Percentiles rank a stretch among this genome's conserved stretches.
phyloP scores from a whole-genome alignment of 2,329 filamentous ascomycete species.

The Colletotrichum sp. region DNA sequence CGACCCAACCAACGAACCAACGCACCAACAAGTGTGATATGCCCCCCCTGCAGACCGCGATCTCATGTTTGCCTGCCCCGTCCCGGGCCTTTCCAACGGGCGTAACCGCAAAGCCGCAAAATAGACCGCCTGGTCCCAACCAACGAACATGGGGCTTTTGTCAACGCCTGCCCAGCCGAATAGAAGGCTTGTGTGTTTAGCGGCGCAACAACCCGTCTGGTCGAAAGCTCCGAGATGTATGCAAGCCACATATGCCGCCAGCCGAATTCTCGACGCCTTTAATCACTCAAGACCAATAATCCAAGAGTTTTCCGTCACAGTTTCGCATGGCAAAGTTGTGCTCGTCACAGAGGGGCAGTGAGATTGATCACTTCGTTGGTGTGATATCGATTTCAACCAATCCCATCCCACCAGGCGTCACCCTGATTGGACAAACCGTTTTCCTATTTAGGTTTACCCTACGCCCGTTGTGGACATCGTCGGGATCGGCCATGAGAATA shows the following conservation, averaged over 20 bases:
- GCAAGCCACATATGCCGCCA: not conserved
- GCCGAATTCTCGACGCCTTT: not conserved
- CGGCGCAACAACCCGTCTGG: not conserved
- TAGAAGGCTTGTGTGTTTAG: not conserved
- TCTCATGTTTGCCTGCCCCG: not conserved
- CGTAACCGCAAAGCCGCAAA: not conserved
- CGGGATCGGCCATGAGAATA: not conserved
- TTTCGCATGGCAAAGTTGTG: not conserved
- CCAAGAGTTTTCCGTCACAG: rapidly evolving
- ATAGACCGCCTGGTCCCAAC: too few species aligned
- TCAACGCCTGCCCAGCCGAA: not conserved
- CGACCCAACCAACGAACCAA: not conserved
- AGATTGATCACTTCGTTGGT: not conserved
- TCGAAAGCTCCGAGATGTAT: not conserved
- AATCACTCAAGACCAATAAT: not conserved
- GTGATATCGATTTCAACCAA: not conserved
- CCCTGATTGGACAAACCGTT: not conserved
- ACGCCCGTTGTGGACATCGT: too few species aligned
- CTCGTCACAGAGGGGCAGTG: not conserved
- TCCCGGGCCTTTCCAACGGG: rapidly evolving
- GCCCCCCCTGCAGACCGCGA: not conserved
- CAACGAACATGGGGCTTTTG: not conserved
- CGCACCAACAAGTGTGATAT: not conserved
- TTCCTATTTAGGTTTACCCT: too few species aligned
- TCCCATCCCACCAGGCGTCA: not conserved